A percentile compares a stretch with the other conserved stretches of the same genome.
Conservation (phyloP, 1,284 basidiomycete genomes). For the Phellinidium pouzarii region DNA sequence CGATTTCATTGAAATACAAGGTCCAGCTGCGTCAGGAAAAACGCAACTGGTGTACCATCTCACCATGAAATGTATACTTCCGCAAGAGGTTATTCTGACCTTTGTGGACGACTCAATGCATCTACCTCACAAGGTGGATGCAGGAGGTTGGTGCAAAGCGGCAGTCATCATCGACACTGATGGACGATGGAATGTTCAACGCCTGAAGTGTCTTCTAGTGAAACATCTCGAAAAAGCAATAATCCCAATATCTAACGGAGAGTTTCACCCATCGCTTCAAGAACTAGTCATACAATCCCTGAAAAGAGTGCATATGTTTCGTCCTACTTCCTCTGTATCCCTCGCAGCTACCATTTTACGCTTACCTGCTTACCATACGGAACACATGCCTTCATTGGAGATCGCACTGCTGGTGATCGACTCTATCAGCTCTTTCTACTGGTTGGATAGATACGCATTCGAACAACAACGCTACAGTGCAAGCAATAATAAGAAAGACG, state of each 20-base stretch:
- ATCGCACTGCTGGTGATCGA: constrained; percentile 65
- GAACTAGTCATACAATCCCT: constrained; percentile 39
- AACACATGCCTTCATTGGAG: constrained; percentile 41
- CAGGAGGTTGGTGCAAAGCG: constrained; percentile 55
- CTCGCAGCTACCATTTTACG: constrained; percentile 58
- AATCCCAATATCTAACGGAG: constrained; percentile 20
- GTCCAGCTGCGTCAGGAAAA: constrained; percentile 66
- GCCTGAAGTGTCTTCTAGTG: constrained; percentile 47
- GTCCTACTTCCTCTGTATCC: constrained; percentile 55
- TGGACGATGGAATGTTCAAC: constrained; percentile 48
- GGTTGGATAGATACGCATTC: constrained; percentile 60
- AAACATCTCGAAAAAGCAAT: constrained; percentile 31
- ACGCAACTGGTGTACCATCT: constrained; percentile 64
- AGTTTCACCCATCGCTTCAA: constrained; percentile 19
- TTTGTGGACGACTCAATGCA: background rate
- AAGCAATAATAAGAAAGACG: constrained; percentile 19
- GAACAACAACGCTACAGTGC: constrained; percentile 42
- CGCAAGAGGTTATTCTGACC: constrained; percentile 25
- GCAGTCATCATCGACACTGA: constrained; percentile 68
- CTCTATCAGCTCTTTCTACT: constrained; percentile 70
- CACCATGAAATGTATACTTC: constrained; percentile 54
- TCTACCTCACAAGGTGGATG: constrained; percentile 19
- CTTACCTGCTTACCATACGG: constrained; percentile 50
- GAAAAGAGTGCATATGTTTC: constrained; percentile 55
- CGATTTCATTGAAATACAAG: constrained; percentile 70